Evolutionary conservation across 148 eudicot species (phyloP).

Genomic region (Spergularia bocconei): DNA sequence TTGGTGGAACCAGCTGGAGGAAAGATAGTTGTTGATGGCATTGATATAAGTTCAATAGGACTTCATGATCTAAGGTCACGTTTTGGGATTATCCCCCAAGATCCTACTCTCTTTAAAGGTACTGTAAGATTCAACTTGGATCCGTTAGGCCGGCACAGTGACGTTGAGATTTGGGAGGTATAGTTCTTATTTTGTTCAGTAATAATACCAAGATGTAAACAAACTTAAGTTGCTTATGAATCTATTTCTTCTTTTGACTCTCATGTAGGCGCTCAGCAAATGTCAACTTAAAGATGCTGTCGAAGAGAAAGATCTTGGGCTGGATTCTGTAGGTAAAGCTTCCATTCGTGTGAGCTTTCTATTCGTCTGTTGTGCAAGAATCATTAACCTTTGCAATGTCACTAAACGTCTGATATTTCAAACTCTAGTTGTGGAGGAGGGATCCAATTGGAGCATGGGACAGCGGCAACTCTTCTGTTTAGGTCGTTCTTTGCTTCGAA

Average conservation of each 20-base stretch:
- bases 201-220: not conserved
- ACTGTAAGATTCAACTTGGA: conserved; percentile 80
- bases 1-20: conserved; percentile 72
- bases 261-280: conserved; percentile 59
- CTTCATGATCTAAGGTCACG: conserved; percentile 79
- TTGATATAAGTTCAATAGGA: conserved; percentile 64
- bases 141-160: conserved; percentile 54
- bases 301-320: conserved; percentile 59
- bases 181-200: not conserved
- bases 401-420: not conserved
- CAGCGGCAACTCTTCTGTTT: conserved; percentile 12
- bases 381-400: not conserved
- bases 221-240: not conserved
- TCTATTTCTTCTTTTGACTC: not conserved
- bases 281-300: conserved; percentile 80
- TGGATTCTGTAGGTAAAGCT: conserved; percentile 61
- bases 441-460: conserved; percentile 19
- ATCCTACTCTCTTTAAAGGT: conserved; percentile 79
- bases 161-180: conserved; percentile 82
- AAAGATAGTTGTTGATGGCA: conserved; percentile 61
- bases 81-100: conserved; percentile 80
- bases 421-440: conserved; percentile 10
- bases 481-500: conserved; percentile 13
- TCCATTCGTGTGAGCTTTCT: not conserved
- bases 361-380: not conserved